Base-by-base conservation (phyloP, 352 stramenopile genomes). In the Stramenopiles sp. region DNA sequence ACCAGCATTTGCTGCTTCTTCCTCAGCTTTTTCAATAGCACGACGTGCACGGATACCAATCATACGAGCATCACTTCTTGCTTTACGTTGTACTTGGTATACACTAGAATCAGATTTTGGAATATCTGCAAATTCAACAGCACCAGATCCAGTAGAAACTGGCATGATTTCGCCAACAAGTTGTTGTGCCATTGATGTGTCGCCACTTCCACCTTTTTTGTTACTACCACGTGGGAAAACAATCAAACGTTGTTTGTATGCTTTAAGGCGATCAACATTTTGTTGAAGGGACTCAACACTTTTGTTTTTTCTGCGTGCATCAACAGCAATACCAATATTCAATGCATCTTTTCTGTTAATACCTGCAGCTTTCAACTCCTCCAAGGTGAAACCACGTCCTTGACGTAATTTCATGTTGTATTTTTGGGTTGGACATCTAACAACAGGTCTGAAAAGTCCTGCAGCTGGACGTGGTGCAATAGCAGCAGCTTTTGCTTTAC, bases 211-310 rank as follows among this genome's bases (percentile, higher is more conserved):
- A n/a, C n/a, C n/a, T n/a, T n/a, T n/a, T 69, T 69, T 69, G 53
- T 20, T 69, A 23, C 53, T 27, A 27, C 53, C 53, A 23, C 27
- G 20, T 69, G 20, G 20, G 92, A 99, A 98, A 79, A 99, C 88
- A 80, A 99, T 91, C 69, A 99, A 89, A 84, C 98, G 98, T 79
- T 87, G 86, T 88, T 98, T 97, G 94, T 99, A 99, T 80, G 95
- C 92, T 88, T 98, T 97, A 78, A 99, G 91, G 85, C 96, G 93
- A 82, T 97, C 90, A 79, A 99, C 95, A 87, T 99, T 99, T 31
- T 90, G 88, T 86, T 95, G 90, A 77, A 95, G 88, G 80, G 90
- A 96, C 86, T 98, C 94, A 20, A 97, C 89, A 83, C 87, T 97
- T 86, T 96, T 95, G 94, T 99, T 99, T 81, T 87, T 96, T 83